Percentiles rank a stretch among this genome's conserved stretches.
phyloP scores from a whole-genome alignment of 2,329 filamentous ascomycete species.

The Penicillium sp. region DNA sequence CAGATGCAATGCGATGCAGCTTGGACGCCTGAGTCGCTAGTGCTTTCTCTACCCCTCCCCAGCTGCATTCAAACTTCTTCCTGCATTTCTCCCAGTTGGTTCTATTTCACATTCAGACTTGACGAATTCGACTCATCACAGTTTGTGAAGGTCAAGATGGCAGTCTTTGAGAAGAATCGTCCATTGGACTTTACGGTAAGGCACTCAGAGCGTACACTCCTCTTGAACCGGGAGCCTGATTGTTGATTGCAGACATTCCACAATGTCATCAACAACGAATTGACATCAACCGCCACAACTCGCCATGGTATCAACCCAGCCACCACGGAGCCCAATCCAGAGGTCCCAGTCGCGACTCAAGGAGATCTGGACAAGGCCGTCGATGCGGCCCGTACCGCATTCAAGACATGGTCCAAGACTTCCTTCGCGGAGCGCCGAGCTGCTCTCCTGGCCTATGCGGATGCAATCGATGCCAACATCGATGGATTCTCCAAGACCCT shows the following conservation, averaged over 20 bases:
- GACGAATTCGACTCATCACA: background rate
- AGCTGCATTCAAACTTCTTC: background rate
- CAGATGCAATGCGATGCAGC: background rate
- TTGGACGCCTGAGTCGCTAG: background rate
- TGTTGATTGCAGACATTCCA: conserved; percentile 42
- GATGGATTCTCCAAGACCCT: conserved; percentile 41
- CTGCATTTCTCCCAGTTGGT: background rate
- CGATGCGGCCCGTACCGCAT: conserved; percentile 50
- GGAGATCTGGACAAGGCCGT: conserved; percentile 56
- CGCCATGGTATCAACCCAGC: conserved; percentile 56
- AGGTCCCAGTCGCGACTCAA: conserved; percentile 52
- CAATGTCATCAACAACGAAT: conserved; percentile 56
- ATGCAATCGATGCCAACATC: conserved; percentile 37
- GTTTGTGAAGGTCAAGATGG: background rate
- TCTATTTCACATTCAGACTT: background rate
- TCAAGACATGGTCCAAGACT: conserved; percentile 49
- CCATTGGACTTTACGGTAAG: conserved; percentile 14
- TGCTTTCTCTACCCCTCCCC: background rate
- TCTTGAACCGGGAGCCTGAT: background rate
- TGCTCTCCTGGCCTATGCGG: conserved; percentile 35
- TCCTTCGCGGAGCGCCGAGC: conserved; percentile 36
- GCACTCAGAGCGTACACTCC: background rate
- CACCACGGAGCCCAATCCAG: conserved; percentile 51
- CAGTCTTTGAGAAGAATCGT: background rate
- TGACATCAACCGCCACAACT: conserved; percentile 46